phyloP scores from a whole-genome alignment of 2,329 filamentous ascomycete genomes.

The Pseudopyrenochaeta lycopersici region DNA sequence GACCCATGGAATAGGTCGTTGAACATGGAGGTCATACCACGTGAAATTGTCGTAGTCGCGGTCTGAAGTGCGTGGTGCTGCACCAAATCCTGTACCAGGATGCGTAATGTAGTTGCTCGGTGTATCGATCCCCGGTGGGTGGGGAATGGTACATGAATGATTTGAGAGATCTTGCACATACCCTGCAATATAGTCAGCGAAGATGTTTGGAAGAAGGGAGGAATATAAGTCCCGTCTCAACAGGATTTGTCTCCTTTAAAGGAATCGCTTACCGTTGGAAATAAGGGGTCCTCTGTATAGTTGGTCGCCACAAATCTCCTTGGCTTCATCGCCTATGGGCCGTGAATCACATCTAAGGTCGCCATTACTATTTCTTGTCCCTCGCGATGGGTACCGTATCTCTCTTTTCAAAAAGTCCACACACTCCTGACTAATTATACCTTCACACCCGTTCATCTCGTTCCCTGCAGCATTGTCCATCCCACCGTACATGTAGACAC shows the following conservation, averaged over 20 bases:
- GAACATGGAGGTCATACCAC: constrained; percentile 3
- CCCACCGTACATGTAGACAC: background rate
- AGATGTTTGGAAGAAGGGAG: too few species aligned
- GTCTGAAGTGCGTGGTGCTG: background rate
- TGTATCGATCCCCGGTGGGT: background rate
- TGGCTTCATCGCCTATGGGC: background rate
- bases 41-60: background rate
- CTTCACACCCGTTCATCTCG: background rate
- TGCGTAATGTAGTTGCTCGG: constrained; percentile 1
- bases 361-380: background rate
- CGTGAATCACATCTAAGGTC: background rate
- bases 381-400: background rate
- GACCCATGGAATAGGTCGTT: background rate
- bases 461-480: background rate
- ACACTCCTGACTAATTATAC: background rate
- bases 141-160: background rate
- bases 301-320: background rate
- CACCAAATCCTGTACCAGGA: background rate
- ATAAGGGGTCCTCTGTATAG: background rate
- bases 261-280: too few species aligned
- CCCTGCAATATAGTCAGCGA: background rate
- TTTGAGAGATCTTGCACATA: background rate
- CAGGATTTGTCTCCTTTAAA: too few species aligned
- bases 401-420: background rate
- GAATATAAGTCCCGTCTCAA: too few species aligned